phyloP scores from a whole-genome alignment of 2,329 filamentous ascomycete species.

The Rugonectria rugulosa region DNA sequence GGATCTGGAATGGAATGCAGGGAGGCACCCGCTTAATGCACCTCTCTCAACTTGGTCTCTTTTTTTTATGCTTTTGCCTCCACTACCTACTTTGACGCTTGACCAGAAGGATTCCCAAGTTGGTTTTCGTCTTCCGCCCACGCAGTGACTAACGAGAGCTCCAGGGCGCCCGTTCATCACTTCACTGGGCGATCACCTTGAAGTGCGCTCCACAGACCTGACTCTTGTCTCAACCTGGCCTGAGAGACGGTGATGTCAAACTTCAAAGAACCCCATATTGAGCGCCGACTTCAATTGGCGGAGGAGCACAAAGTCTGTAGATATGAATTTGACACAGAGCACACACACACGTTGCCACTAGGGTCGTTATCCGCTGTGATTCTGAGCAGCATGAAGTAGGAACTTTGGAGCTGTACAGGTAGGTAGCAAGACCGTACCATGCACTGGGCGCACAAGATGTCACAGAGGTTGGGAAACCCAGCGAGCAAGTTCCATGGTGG shows the following conservation, averaged over 20 bases:
- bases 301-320: background rate
- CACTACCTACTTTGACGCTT: slow-evolving; percentile 18
- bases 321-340: slow-evolving; percentile 3
- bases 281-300: slow-evolving; percentile 11
- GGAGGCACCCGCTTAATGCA: slow-evolving; percentile 6
- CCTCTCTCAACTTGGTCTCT: slow-evolving; percentile 11
- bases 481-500: no score
- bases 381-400: no score
- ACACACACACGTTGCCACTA: slow-evolving; percentile 1
- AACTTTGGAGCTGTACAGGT: no score
- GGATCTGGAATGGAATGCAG: slow-evolving; percentile 26
- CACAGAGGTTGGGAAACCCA: no score
- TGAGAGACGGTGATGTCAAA: slow-evolving; percentile 8
- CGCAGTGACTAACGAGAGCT: slow-evolving; percentile 12
- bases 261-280: background rate
- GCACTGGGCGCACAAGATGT: no score
- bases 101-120: slow-evolving; percentile 9
- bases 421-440: no score
- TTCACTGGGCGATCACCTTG: background rate
- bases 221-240: slow-evolving; percentile 30
- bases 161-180: slow-evolving; percentile 9
- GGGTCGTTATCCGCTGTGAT: background rate
- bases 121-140: slow-evolving; percentile 18
- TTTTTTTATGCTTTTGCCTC: slow-evolving; percentile 26
- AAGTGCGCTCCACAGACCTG: slow-evolving; percentile 17